phyloP scores from a whole-genome alignment of 805 yeast genomes.

The Kuraishia borneana region DNA sequence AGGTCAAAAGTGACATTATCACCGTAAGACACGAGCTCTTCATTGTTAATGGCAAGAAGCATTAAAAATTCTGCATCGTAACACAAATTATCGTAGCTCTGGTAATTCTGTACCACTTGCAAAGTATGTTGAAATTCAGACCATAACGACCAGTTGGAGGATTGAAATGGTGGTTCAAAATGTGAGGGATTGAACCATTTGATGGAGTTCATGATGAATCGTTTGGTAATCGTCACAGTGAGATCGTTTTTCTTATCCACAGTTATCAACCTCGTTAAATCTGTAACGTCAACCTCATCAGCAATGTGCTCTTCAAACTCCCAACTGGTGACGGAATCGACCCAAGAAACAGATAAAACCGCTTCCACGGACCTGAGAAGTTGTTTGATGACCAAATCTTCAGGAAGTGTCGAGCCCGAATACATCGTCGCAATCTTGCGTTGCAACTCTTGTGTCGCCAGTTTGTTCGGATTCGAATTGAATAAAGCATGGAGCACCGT shows the following conservation, averaged over 20 bases:
- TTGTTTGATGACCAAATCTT: conserved; percentile 51
- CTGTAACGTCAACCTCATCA: conserved; percentile 32
- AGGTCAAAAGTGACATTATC: conserved; percentile 32
- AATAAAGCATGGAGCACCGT: conserved; percentile 39
- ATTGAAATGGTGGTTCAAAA: conserved; percentile 2
- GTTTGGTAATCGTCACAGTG: conserved; percentile 39
- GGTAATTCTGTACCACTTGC: conserved; percentile 3
- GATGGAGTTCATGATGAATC: conserved; percentile 36
- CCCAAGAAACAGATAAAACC: conserved; percentile 38
- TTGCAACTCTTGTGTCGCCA: conserved; percentile 36
- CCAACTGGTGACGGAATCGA: conserved; percentile 53
- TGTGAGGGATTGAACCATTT: conserved; percentile 21
- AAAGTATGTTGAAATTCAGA: conserved; percentile 17
- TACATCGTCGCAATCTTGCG: conserved; percentile 41
- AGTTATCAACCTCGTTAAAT: conserved; percentile 29
- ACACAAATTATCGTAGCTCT: conserved; percentile 14
- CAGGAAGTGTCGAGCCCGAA: conserved; percentile 48
- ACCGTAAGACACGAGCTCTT: conserved; percentile 38
- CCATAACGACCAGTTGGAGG: conserved; percentile 16
- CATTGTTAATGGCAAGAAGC: conserved; percentile 49
- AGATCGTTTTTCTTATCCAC: conserved; percentile 30
- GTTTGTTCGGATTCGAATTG: conserved; percentile 28
- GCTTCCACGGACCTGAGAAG: conserved; percentile 51
- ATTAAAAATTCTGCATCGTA: conserved; percentile 71
- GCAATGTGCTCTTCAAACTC: conserved; percentile 38